Percentiles rank a stretch among this genome's conserved stretches.
Conservation (phyloP, 139 green algal species). For the Chlamydomonas schloesseri region DNA sequence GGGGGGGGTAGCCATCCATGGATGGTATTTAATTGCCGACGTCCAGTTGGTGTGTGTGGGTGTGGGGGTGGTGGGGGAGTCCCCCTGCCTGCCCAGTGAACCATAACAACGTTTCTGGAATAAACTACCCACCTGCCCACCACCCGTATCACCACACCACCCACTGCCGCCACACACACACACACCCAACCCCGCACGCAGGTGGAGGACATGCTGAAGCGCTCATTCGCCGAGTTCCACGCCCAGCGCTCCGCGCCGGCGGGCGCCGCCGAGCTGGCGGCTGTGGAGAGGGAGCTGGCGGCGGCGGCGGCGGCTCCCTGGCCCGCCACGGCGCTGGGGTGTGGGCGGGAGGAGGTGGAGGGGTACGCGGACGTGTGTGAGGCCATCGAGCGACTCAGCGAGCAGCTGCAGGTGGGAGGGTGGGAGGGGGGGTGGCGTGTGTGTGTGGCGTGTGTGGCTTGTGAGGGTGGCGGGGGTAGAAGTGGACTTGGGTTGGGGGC, state of each 20-base stretch:
- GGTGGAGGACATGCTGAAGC: constrained; percentile 97
- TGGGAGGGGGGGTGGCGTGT: background rate
- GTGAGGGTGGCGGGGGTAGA: too few species aligned
- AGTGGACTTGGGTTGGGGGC: too few species aligned
- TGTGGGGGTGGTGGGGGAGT: too few species aligned
- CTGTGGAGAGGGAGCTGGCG: constrained; percentile 62
- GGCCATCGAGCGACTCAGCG: constrained; percentile 63
- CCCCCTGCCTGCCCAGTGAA: too few species aligned
- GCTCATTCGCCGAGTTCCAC: constrained; percentile 95
- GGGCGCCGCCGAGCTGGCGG: constrained; percentile 63
- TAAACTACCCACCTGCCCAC: background rate
- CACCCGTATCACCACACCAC: background rate
- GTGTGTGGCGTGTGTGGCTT: background rate
- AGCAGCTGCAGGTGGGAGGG: constrained; percentile 58
- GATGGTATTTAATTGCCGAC: too few species aligned
- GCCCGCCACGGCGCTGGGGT: constrained; percentile 30
- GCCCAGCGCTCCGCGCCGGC: constrained; percentile 80
- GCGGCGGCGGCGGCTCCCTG: constrained; percentile 23
- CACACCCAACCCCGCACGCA: constrained; percentile 34
- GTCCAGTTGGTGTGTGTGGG: too few species aligned
- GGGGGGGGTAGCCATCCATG: too few species aligned
- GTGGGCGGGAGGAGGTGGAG: constrained; percentile 59
- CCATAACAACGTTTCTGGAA: too few species aligned
- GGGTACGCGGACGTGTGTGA: constrained; percentile 64
- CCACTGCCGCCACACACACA: background rate